Percentiles rank a stretch among this genome's conserved stretches.
phyloP scores from a whole-genome alignment of 768 basidiomycete genomes.

The Termitomyces sp. region DNA sequence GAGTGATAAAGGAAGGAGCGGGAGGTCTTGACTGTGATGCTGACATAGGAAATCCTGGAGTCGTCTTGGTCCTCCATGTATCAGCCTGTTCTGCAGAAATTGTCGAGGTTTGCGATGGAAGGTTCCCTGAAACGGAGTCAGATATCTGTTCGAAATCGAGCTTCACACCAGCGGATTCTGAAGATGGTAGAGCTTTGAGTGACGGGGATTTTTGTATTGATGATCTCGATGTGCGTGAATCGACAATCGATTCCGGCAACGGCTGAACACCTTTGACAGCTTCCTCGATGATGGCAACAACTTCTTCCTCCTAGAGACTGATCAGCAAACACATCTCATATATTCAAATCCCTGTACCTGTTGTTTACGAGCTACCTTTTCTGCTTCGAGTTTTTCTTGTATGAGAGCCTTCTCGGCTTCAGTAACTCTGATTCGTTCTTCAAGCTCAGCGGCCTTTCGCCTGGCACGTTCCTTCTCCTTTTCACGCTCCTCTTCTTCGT shows the following conservation, averaged over 20 bases:
- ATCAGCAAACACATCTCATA: not conserved
- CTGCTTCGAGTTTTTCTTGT: slow-evolving; percentile 14
- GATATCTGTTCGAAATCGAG: not conserved
- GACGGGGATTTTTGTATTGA: slow-evolving; percentile 28
- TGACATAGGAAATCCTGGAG: not conserved
- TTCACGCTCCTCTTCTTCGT: slow-evolving; percentile 81
- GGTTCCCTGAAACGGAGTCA: not conserved
- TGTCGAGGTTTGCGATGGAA: slow-evolving; percentile 20
- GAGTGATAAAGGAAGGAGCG: slow-evolving; percentile 24
- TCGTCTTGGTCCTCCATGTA: slow-evolving; percentile 59
- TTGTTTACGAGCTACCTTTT: slow-evolving; percentile 12
- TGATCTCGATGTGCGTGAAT: not conserved
- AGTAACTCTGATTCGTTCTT: slow-evolving; percentile 52
- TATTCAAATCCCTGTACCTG: slow-evolving; percentile 5
- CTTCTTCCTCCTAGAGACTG: slow-evolving; percentile 23
- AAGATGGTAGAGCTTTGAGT: slow-evolving; percentile 19
- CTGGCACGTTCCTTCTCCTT: slow-evolving; percentile 76
- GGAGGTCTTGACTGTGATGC: slow-evolving; percentile 9
- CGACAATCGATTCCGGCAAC: not conserved
- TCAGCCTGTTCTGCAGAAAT: slow-evolving; percentile 34
- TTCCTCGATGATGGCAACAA: slow-evolving; percentile 39
- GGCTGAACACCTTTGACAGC: slow-evolving; percentile 27
- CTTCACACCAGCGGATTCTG: slow-evolving; percentile 15
- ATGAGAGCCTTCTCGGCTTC: slow-evolving; percentile 29
- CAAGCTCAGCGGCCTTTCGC: slow-evolving; percentile 72